Base-by-base conservation (phyloP, 1,284 basidiomycete species). In the Vanrija sp. region DNA sequence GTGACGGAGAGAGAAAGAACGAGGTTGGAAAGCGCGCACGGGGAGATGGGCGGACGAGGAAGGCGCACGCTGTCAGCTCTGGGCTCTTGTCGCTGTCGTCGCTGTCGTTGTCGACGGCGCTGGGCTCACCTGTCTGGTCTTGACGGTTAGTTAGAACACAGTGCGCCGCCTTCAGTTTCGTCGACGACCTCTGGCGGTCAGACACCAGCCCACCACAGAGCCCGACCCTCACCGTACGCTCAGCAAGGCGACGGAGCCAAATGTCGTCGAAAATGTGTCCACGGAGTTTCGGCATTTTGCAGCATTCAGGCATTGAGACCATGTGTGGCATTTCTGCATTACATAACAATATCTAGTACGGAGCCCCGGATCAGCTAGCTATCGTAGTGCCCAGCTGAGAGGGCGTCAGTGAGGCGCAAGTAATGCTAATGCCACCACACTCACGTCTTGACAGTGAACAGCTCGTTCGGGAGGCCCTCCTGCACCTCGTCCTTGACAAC, bases 401-500 rank as follows among this genome's bases (percentile, higher is more conserved):
- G 5, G 3, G 21, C 21, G 21, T 23, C 21, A 23, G 21, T 23
- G 21, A 28, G 26, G 6, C 3, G 43, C 62, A 42, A 65, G 61
- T 48, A 4, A 12, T 10, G n/a, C 21, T n/a, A 25, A 28, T 14
- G 21, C n/a, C 19, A 16, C 14, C 38, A 19, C n/a, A 74, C 78
- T 69, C 65, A 91, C 89, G 88, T 89, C 80, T 90, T 92, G 5
- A 95, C 90, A 16, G 80, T 79, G 69, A 86, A 93, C 49, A 95
- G 71, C 18, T 86, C 91, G 46, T 80, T 80, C 1, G 90, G 91
- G 52, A 96, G 83, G 0, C 92, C 92, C 3, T 82, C 53, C 62
- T 78, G 77, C 3, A 86, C 76, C 64, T 88, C 82, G 62, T 93
- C 85, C 63, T 82, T 79, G 12, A 91, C 71, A 12, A 94, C 69